Evolutionary conservation across 2,329 filamentous ascomycete species (phyloP).

Genomic region (Gyromitra esculenta): DNA sequence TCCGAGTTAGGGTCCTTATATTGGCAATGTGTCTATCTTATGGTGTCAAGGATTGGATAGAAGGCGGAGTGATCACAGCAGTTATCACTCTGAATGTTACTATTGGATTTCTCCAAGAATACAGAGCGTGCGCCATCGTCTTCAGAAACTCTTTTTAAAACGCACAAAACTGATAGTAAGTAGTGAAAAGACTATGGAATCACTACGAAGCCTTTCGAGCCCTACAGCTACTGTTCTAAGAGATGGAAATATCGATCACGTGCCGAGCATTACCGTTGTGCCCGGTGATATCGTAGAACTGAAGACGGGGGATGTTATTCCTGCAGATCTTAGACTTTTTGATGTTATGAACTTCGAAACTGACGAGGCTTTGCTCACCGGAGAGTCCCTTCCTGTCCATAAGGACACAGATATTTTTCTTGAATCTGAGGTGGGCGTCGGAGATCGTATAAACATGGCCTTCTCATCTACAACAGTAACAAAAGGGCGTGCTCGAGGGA

Average conservation of each 20-base stretch:
- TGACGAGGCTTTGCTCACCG: constrained; percentile 79
- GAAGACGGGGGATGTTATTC: constrained; percentile 73
- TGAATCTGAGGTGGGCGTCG: constrained; percentile 68
- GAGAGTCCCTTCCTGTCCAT: constrained; percentile 75
- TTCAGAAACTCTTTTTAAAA: background rate
- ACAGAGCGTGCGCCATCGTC: constrained; percentile 61
- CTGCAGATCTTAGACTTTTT: constrained; percentile 73
- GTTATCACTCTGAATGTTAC: constrained; percentile 69
- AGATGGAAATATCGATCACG: constrained; percentile 65
- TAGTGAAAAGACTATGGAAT: constrained; percentile 68
- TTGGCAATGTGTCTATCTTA: constrained; percentile 62
- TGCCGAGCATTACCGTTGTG: constrained; percentile 68
- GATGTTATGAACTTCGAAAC: constrained; percentile 77
- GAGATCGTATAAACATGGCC: constrained; percentile 75
- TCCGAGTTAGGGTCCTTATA: constrained; percentile 60
- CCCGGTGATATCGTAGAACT: constrained; percentile 72
- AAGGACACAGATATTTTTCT: constrained; percentile 70
- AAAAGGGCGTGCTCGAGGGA: constrained; percentile 73
- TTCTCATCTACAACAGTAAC: constrained; percentile 77
- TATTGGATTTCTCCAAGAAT: constrained; percentile 70
- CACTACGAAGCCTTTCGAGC: constrained; percentile 67
- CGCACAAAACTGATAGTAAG: constrained; percentile 12
- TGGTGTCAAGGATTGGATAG: constrained; percentile 68
- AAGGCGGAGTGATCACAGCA: constrained; percentile 69
- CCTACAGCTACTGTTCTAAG: constrained; percentile 68